Conservation (phyloP, 768 basidiomycete genomes). For the Naganishia kalamii region DNA sequence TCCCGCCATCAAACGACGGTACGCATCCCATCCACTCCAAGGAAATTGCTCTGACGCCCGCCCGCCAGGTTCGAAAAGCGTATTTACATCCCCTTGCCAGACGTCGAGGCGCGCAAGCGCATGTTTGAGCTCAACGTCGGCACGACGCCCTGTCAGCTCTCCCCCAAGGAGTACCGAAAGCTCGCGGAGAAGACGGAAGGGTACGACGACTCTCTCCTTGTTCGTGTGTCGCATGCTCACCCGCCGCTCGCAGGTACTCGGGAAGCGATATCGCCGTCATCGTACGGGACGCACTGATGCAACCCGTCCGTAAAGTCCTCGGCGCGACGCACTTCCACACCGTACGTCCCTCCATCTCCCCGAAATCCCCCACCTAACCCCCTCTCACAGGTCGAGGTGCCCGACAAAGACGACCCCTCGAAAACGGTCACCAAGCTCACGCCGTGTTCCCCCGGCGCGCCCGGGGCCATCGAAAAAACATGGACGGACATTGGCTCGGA, state of each 20-base stretch:
- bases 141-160: conserved; percentile 77
- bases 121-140: conserved; percentile 99
- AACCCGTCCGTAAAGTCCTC: conserved; percentile 92
- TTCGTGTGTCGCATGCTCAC: not conserved
- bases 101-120: conserved; percentile 76
- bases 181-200: conserved; percentile 86
- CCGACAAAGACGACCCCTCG: conserved; percentile 36
- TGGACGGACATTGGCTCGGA: conserved; percentile 85
- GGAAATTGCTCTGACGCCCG: not conserved
- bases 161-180: conserved; percentile 66
- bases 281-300: conserved; percentile 96
- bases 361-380: conserved; percentile 39
- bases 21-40: not conserved
- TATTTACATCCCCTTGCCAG: conserved; percentile 95
- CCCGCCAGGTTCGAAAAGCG: conserved; percentile 80
- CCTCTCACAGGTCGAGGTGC: conserved; percentile 28
- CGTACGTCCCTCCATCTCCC: conserved; percentile 46
- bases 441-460: conserved; percentile 91
- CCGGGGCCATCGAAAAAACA: conserved; percentile 72
- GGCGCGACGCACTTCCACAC: conserved; percentile 89
- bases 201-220: conserved; percentile 40
- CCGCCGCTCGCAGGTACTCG: conserved; percentile 57
- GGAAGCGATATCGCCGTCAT: conserved; percentile 92
- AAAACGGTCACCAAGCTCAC: conserved; percentile 60
- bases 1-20: conserved; percentile 90